phyloP scores from a whole-genome alignment of 1,284 basidiomycete species.

The Microbotryomycetes sp. region DNA sequence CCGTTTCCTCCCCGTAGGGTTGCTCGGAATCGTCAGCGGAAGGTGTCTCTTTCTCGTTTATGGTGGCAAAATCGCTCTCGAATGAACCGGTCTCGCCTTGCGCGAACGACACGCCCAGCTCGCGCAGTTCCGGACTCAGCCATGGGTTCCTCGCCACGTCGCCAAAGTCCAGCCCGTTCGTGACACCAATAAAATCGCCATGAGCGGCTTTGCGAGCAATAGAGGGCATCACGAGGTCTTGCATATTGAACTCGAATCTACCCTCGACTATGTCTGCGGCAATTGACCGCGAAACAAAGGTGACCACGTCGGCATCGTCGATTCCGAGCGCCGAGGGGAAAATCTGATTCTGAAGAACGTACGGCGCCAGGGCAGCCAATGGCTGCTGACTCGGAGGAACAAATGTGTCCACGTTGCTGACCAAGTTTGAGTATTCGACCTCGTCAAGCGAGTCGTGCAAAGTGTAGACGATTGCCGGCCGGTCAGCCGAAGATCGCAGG shows the following conservation, averaged over 20 bases:
- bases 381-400: background rate
- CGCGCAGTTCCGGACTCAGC: background rate
- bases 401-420: conserved; percentile 11
- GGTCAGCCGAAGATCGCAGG: background rate
- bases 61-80: background rate
- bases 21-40: background rate
- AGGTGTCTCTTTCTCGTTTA: background rate
- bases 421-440: conserved; percentile 23
- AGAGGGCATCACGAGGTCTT: conserved; percentile 25
- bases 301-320: conserved; percentile 19
- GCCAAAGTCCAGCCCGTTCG: conserved; percentile 22
- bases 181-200: conserved; percentile 18
- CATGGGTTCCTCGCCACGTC: conserved; percentile 22
- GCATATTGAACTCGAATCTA: conserved; percentile 18
- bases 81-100: background rate
- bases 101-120: conserved; percentile 10
- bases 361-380: conserved; percentile 2
- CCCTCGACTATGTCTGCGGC: conserved; percentile 18
- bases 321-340: conserved; percentile 23
- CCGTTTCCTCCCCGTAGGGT: too few species aligned
- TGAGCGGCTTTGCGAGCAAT: background rate
- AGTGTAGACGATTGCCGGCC: conserved; percentile 23
- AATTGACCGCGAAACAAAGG: conserved; percentile 24
- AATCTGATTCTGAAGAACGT: conserved; percentile 12
- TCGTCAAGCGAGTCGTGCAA: conserved; percentile 27